A percentile compares a stretch with the other conserved stretches of the same genome.
Conservation (phyloP, 2,329 filamentous ascomycete species). For the Grosmannia huntii region DNA sequence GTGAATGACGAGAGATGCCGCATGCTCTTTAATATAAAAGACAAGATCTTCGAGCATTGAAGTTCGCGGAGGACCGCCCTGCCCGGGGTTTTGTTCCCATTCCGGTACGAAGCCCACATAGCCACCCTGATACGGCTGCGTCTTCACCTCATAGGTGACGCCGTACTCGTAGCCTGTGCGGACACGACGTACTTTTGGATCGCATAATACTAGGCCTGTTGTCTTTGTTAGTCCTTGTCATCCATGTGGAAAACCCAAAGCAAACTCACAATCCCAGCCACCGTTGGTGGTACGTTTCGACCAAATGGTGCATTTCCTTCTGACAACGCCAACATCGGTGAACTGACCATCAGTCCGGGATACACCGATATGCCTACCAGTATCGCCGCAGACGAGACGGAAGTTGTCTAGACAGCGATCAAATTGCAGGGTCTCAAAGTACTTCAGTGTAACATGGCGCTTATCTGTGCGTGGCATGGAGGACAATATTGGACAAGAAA, state of each 20-base stretch:
- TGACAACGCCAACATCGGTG: constrained; percentile 12
- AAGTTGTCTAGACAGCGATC: constrained; percentile 12
- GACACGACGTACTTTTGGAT: constrained; percentile 13
- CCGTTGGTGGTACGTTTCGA: constrained; percentile 6
- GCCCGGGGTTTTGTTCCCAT: constrained; percentile 7
- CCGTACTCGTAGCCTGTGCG: constrained; percentile 12
- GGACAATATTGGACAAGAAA: background rate
- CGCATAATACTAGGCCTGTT: constrained; percentile 11
- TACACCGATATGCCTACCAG: constrained; percentile 15
- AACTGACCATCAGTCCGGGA: constrained; percentile 11
- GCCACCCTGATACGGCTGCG: constrained; percentile 14
- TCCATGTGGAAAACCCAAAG: background rate
- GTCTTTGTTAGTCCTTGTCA: background rate
- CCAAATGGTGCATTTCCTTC: constrained; percentile 15
- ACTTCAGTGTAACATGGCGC: constrained; percentile 12
- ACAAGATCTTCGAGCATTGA: constrained; percentile 15
- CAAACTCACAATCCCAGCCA: constrained; percentile 13
- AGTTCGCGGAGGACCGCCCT: constrained; percentile 10
- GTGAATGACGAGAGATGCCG: background rate
- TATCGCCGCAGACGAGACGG: constrained; percentile 13
- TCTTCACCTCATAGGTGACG: constrained; percentile 8
- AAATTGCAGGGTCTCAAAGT: constrained; percentile 14
- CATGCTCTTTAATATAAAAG: constrained; percentile 14
- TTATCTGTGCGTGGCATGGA: background rate
- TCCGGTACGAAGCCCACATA: constrained; percentile 16